These are phyloP conservation scores for Triangularia setosa DNA, from an alignment of 2,329 filamentous ascomycete genomes.

Conservation along the genomic window DNA sequence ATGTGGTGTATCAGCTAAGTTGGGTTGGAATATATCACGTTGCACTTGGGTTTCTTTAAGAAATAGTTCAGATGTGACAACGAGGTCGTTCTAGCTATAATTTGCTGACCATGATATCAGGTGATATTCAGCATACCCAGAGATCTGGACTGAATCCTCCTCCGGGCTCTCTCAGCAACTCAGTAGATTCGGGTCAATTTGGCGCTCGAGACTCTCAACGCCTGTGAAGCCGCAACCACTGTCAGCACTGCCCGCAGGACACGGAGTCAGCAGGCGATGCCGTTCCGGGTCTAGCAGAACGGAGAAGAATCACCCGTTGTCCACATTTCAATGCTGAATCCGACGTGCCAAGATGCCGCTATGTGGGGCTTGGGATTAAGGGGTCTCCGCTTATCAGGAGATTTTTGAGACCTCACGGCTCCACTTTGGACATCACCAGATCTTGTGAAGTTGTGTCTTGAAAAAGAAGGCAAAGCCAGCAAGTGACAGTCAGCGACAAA, in stretches of 20 bases:
- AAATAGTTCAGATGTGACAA: neutral
- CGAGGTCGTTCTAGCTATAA: neutral
- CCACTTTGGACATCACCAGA: conserved; percentile 1
- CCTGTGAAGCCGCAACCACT: neutral
- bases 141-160: neutral
- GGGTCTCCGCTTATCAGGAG: neutral
- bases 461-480: neutral
- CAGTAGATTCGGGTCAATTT: neutral
- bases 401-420: neutral
- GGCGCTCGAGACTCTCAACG: neutral
- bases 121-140: neutral
- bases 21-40: neutral
- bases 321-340: neutral
- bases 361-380: neutral
- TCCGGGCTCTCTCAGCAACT: neutral
- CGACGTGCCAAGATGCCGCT: neutral
- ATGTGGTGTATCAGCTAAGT: neutral
- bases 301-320: neutral
- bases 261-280: neutral
- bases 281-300: neutral
- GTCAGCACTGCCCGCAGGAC: neutral
- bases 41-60: neutral
- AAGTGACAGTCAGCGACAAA: neutral
- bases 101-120: neutral
- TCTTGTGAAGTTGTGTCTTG: neutral